Conservation (phyloP, 2,329 filamentous ascomycete species). For the Curvularia spicifera region DNA sequence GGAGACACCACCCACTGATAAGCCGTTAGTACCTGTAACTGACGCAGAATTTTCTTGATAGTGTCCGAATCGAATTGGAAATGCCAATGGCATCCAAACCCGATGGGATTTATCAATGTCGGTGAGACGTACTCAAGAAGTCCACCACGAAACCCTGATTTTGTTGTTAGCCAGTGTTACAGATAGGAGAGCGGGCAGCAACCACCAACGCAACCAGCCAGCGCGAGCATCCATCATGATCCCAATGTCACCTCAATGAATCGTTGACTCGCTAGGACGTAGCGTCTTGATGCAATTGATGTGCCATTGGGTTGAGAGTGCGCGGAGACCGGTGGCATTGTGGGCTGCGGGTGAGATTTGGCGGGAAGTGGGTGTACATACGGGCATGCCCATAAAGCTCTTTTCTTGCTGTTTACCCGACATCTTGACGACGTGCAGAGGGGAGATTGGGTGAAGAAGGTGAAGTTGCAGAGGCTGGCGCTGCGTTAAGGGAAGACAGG, state of each 20-base stretch:
- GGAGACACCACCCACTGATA: conserved; percentile 95
- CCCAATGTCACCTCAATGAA: conserved; percentile 29
- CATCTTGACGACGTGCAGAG: conserved; percentile 26
- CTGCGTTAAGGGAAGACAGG: conserved; percentile 30
- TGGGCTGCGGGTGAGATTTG: conserved; percentile 20
- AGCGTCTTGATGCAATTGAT: conserved; percentile 39
- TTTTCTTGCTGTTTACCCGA: conserved; percentile 21
- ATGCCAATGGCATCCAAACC: conserved; percentile 33
- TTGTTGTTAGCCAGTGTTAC: conserved; percentile 36
- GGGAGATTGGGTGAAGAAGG: conserved; percentile 30
- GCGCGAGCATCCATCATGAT: conserved; percentile 26
- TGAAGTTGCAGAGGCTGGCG: conserved; percentile 25
- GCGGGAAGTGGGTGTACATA: conserved; percentile 34
- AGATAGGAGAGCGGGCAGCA: conserved; percentile 24
- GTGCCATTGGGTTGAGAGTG: conserved; percentile 21
- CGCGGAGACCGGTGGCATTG: conserved; percentile 19
- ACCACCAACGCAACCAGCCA: conserved; percentile 25
- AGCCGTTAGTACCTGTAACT: conserved; percentile 51
- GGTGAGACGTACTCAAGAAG: conserved; percentile 88
- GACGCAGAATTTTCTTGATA: conserved; percentile 15
- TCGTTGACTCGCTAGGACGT: conserved; percentile 24
- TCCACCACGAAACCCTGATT: conserved; percentile 89
- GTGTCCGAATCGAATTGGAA: conserved; percentile 17
- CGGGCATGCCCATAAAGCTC: conserved; percentile 55
- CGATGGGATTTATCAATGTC: conserved; percentile 26